Conservation (phyloP, 2,329 filamentous ascomycete species). For the Fusarium humuli region DNA sequence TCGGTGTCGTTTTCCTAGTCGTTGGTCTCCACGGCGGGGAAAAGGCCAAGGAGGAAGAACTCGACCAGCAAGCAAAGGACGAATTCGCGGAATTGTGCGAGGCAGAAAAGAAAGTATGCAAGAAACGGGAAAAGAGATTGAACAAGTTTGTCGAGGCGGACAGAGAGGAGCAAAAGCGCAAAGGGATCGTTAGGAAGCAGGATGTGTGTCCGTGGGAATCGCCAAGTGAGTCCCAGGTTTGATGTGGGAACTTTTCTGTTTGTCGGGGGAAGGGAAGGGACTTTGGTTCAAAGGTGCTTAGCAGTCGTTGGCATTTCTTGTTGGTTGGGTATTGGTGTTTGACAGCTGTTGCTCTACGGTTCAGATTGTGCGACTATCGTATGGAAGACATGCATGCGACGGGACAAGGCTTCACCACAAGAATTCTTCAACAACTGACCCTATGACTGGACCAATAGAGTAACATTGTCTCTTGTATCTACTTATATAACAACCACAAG, state of each 20-base stretch:
- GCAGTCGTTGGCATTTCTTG: background rate
- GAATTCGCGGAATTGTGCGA: background rate
- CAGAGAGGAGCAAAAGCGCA: background rate
- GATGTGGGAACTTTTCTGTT: background rate
- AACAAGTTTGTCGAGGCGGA: no score
- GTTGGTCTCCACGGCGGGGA: background rate
- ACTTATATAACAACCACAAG: conserved; percentile 11
- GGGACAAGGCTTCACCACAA: background rate
- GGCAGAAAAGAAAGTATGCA: no score
- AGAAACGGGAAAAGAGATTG: no score
- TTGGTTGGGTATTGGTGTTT: background rate
- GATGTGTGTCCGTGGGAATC: background rate
- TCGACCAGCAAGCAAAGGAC: background rate
- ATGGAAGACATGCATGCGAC: background rate
- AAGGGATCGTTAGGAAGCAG: background rate
- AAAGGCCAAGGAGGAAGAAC: background rate
- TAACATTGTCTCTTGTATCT: conserved; percentile 19
- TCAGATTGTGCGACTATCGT: background rate
- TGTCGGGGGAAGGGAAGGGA: background rate
- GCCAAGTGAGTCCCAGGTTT: background rate
- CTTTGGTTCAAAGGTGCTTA: background rate
- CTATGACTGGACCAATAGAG: background rate
- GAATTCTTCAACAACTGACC: no score
- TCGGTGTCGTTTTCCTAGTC: background rate
- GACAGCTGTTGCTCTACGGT: background rate